Base-by-base conservation (phyloP, 192 early-diverging fungal genomes). In the Backusella tuberculispora region DNA sequence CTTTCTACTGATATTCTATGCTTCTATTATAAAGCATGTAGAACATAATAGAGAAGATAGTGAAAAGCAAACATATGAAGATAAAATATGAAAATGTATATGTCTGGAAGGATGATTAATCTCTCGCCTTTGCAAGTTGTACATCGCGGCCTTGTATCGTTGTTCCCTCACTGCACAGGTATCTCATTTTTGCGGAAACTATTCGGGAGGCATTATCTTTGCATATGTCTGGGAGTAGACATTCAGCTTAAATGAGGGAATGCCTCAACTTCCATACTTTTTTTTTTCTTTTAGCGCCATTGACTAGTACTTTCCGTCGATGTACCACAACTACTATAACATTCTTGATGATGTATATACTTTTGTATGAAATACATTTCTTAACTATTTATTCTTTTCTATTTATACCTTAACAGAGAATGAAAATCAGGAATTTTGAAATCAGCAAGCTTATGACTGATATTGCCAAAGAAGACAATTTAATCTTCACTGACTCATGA, bases 291-390 rank as follows among this genome's bases (percentile, higher is more conserved):
- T 14, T 65, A 65, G 14, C 26, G 29, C 34, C 34, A 65, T 65
- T 65, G 63, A 65, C 63, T 38, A 65, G 24, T 65, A 65, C 63
- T 65, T 65, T 65, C 37, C 29, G 5, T 65, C 29, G 21, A 65
- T 65, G 63, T 65, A 65, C 63, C 63, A 65, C 63, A 65, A 65
- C 63, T 65, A 65, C 63, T 65, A 4, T 65, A 65, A 65, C 63
- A 38, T 65, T 65, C 63, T 38, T 65, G 63, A 21, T 24, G 34
- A 65, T 65, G 29, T 13, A 65, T 65, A 34, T 34, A 34, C 63
- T 65, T 26, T 65, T 65, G 29, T 34, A 65, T 37, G 21, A 65
- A 65, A 65, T 37, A 65, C 63, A 65, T 65, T 65, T 65, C n/a
- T n/a, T n/a, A n/a, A n/a, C n/a, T n/a, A n/a, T n/a, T n/a, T n/a